A percentile compares a stretch with the other conserved stretches of the same genome.
phyloP scores from a whole-genome alignment of 495 filamentous ascomycete species.

The Tuber magnatum region DNA sequence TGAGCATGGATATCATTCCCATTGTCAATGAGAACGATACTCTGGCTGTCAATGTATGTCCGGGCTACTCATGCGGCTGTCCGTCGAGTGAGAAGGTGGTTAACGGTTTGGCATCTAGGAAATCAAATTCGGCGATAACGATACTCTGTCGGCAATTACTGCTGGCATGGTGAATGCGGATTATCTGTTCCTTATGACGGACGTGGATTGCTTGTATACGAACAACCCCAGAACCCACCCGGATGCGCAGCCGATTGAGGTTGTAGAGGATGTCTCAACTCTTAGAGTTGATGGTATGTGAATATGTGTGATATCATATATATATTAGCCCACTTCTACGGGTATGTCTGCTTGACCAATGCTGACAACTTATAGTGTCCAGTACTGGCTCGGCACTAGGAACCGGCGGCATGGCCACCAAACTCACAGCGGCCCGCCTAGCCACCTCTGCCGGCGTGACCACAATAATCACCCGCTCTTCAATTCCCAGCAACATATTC shows the following conservation, averaged over 20 bases:
- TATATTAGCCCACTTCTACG: neutral
- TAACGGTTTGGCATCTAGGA: constrained; percentile 49
- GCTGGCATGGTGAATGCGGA: constrained; percentile 96
- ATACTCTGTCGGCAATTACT: constrained; percentile 92
- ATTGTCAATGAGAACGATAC: constrained; percentile 99
- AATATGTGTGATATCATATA: no score
- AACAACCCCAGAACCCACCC: constrained; percentile 81
- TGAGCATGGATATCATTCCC: constrained; percentile 93
- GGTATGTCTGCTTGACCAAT: constrained; percentile 3
- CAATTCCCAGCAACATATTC: constrained; percentile 83
- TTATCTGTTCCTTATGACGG: constrained; percentile 96
- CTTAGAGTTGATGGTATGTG: constrained; percentile 70
- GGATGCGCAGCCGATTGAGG: constrained; percentile 80
- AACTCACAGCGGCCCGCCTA: constrained; percentile 88
- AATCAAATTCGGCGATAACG: constrained; percentile 99
- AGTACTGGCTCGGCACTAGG: constrained; percentile 80
- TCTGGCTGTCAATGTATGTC: constrained; percentile 68
- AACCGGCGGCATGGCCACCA: constrained; percentile 97
- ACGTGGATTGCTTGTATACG: constrained; percentile 95
- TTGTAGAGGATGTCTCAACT: constrained; percentile 78
- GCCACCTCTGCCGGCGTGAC: constrained; percentile 93
- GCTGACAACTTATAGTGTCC: constrained; percentile 53
- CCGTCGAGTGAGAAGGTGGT: constrained; percentile 5
- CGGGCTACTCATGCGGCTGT: neutral
- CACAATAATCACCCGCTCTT: constrained; percentile 86